These are phyloP conservation scores for Rhizopus sp. DNA, from an alignment of 371 early-diverging fungal species.

Conservation along the genomic window DNA sequence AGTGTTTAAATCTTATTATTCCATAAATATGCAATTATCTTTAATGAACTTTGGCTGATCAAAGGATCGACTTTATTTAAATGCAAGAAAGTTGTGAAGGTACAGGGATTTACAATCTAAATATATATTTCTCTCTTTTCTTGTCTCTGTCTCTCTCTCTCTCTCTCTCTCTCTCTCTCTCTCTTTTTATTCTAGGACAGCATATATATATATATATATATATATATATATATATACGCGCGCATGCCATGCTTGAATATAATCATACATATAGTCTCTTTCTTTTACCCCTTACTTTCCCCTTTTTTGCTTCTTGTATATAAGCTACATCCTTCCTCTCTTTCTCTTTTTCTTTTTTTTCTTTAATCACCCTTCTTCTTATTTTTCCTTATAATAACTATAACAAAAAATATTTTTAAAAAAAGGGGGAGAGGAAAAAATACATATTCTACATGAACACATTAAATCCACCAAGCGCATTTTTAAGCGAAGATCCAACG, in stretches of 20 bases:
- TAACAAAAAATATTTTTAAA: not conserved
- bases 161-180: too few species aligned
- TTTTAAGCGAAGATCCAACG: slow-evolving; percentile 27
- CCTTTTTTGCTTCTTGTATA: slow-evolving; percentile 3
- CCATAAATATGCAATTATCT: too few species aligned
- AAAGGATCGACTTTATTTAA: too few species aligned
- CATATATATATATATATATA: too few species aligned
- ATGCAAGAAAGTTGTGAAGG: too few species aligned
- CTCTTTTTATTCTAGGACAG: slow-evolving; percentile 6
- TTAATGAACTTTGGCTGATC: too few species aligned
- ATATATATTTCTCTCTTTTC: not conserved
- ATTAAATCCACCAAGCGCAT: not conserved
- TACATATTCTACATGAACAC: slow-evolving; percentile 7
- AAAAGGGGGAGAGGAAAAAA: slow-evolving; percentile 2
- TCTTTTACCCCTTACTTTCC: not conserved
- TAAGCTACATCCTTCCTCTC: not conserved
- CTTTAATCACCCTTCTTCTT: not conserved
- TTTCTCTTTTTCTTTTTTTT: not conserved
- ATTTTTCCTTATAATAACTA: not conserved
- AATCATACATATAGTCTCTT: too few species aligned
- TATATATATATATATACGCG: not conserved
- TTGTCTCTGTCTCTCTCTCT: not conserved
- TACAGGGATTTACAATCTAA: too few species aligned
- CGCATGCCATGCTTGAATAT: too few species aligned
- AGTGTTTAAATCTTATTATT: too few species aligned